phyloP scores from a whole-genome alignment of 2,329 filamentous ascomycete genomes.

The Pseudogymnoascus sp. region DNA sequence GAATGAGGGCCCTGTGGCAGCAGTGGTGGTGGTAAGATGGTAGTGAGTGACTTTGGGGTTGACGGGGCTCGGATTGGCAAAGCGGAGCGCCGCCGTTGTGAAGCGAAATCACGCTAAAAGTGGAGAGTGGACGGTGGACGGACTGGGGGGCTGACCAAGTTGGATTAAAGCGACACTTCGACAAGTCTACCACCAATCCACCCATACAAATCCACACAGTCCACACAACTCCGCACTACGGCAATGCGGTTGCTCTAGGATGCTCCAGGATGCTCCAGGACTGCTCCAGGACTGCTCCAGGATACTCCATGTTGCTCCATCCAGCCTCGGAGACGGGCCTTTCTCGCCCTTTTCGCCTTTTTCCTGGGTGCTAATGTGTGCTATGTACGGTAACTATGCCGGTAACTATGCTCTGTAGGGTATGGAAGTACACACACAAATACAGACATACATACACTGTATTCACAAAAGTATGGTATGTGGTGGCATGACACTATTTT shows the following conservation, averaged over 20 bases:
- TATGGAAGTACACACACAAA: not conserved
- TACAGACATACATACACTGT: not conserved
- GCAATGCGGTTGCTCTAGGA: not conserved
- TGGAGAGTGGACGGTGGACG: constrained; percentile 21
- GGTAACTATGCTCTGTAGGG: not conserved
- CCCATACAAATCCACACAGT: not conserved
- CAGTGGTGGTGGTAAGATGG: not conserved
- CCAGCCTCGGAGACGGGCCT: constrained; percentile 5
- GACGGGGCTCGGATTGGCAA: constrained; percentile 3
- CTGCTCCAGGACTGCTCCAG: not conserved
- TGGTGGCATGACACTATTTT: not conserved
- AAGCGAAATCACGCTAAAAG: constrained; percentile 7
- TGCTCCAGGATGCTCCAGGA: not conserved
- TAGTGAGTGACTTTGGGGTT: constrained; percentile 4
- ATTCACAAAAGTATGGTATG: not conserved
- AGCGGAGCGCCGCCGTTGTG: constrained; percentile 4
- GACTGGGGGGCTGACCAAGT: constrained; percentile 13
- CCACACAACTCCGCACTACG: not conserved
- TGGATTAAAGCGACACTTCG: constrained; percentile 1
- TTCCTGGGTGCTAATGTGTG: not conserved
- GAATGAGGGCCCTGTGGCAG: constrained; percentile 6
- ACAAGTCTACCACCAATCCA: not conserved
- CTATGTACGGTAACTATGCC: not conserved
- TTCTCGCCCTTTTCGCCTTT: not conserved
- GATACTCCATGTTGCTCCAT: not conserved